Conservation (phyloP, 1,139 yeast species). For the Hansenula anomala region DNA sequence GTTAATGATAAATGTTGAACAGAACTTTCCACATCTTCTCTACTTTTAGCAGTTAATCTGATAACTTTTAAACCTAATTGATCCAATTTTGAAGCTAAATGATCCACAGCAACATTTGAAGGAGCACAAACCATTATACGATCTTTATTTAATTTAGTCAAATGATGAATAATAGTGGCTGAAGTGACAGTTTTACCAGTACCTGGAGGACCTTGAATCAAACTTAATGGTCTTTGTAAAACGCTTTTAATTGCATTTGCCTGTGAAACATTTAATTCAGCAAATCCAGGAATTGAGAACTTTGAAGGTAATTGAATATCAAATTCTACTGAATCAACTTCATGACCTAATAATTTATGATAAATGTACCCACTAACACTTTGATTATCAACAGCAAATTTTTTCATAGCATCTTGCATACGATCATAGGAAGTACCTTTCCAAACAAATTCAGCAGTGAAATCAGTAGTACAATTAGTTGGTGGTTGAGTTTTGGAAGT, state of each 20-base stretch:
- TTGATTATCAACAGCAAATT: slow-evolving; percentile 66
- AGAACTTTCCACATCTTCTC: slow-evolving; percentile 76
- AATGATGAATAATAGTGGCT: slow-evolving; percentile 80
- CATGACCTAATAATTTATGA: slow-evolving; percentile 80
- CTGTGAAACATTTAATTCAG: slow-evolving; percentile 75
- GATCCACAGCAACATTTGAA: slow-evolving; percentile 93
- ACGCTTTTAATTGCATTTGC: slow-evolving; percentile 71
- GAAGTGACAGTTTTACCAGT: slow-evolving; percentile 96
- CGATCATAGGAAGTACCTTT: slow-evolving; percentile 78
- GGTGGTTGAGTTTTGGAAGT: slow-evolving; percentile 44
- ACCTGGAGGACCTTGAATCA: slow-evolving; percentile 98
- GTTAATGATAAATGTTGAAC: slow-evolving; percentile 52
- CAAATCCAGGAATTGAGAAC: slow-evolving; percentile 62
- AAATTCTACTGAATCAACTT: slow-evolving; percentile 60
- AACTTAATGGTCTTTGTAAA: slow-evolving; percentile 67
- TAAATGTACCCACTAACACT: slow-evolving; percentile 76
- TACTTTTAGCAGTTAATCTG: slow-evolving; percentile 66
- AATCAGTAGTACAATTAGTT: slow-evolving; percentile 58
- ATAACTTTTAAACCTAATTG: slow-evolving; percentile 70
- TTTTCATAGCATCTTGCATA: slow-evolving; percentile 74
- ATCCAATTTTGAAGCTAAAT: slow-evolving; percentile 69
- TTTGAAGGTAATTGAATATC: slow-evolving; percentile 54
- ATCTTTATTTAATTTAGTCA: slow-evolving; percentile 52
- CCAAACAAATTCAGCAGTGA: slow-evolving; percentile 89
- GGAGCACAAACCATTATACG: slow-evolving; percentile 88